Evolutionary conservation across 169 alveolate species (phyloP).

Genomic region (Neospora caninum): DNA sequence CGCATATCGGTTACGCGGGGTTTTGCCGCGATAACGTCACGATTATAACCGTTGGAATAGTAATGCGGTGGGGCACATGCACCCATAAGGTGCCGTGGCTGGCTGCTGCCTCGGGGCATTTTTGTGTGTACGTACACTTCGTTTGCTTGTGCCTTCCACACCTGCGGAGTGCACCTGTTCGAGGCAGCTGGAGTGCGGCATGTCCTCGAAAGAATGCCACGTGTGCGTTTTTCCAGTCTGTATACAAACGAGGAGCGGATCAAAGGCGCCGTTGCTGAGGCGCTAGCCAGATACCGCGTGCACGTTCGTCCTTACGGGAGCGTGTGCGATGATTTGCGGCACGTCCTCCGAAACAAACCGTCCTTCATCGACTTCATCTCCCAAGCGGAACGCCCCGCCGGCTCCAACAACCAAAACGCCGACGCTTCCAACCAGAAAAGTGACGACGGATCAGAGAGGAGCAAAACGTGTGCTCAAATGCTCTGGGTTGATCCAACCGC

Average conservation of each 20-base stretch:
- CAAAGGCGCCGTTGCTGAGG: slow-evolving; percentile 21
- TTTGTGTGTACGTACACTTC: too few species aligned
- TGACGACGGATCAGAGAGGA: background rate
- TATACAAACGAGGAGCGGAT: background rate
- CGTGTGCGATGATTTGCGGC: slow-evolving; percentile 17
- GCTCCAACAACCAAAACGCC: background rate
- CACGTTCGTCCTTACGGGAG: slow-evolving; percentile 25
- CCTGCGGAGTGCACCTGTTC: too few species aligned
- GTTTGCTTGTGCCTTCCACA: too few species aligned
- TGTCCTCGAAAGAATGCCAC: too few species aligned
- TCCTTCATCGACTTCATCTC: background rate
- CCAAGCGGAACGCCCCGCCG: background rate
- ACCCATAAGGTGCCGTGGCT: too few species aligned
- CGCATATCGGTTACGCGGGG: too few species aligned
- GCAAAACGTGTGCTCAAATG: background rate
- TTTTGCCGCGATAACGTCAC: too few species aligned
- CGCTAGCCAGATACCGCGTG: background rate
- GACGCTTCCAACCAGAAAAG: background rate
- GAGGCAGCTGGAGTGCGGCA: too few species aligned
- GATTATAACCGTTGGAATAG: too few species aligned
- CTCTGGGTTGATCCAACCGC: slow-evolving; percentile 52
- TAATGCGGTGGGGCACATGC: too few species aligned
- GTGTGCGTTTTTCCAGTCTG: background rate
- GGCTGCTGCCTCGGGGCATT: too few species aligned
- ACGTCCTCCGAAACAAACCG: background rate